Base-by-base conservation (phyloP, 306 rosid species). In the Lagenaria siceraria region DNA sequence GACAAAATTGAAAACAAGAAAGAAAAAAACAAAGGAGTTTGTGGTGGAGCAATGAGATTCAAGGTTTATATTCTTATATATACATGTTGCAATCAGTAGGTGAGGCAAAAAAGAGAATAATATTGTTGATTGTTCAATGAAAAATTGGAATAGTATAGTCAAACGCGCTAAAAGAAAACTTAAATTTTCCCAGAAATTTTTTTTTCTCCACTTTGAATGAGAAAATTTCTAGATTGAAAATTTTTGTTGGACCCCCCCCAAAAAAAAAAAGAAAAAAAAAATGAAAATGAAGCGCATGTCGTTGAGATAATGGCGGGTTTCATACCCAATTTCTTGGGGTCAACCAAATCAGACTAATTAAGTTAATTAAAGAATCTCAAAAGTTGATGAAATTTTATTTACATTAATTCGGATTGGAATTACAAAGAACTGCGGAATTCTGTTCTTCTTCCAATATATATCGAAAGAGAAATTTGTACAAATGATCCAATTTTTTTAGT, bases 121-220 rank as follows among this genome's bases (percentile, higher is more conserved):
- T 24, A 72, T 49, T 72, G 42, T 27, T 72, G 60, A 25, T 51
- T 18, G 61, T 49, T 73, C 21, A 48, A 51, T 51, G 77, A 9
- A 51, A 73, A 51, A 5, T 49, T 73, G 77, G 46, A 73, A 73
- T 29, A 73, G 77, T 73, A 73, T 29, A 73, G 77, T 73, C 77
- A 73, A 73, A 73, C 77, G 61, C 60, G 77, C 46, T 49, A 17
- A 73, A 73, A 48, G 22, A 51, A 51, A 29, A 18, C 0, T 2
- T 27, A 3, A 18, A 17, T 73, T 19, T 73, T 51, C 77, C 77
- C 60, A 49, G 27, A 17, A 48, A 49, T 9, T 1, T 48, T 70
- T 48, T 70, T 51, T 51, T 51, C 77, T 29, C 25, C 74, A 4
- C 42, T 73, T 73, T 48, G 56, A 73, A 73, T 51, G 22, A 73